A percentile compares a stretch with the other conserved stretches of the same genome.
These are phyloP conservation scores for Dothistroma septosporum DNA, from an alignment of 2,329 filamentous ascomycete species.

Conservation along the genomic window DNA sequence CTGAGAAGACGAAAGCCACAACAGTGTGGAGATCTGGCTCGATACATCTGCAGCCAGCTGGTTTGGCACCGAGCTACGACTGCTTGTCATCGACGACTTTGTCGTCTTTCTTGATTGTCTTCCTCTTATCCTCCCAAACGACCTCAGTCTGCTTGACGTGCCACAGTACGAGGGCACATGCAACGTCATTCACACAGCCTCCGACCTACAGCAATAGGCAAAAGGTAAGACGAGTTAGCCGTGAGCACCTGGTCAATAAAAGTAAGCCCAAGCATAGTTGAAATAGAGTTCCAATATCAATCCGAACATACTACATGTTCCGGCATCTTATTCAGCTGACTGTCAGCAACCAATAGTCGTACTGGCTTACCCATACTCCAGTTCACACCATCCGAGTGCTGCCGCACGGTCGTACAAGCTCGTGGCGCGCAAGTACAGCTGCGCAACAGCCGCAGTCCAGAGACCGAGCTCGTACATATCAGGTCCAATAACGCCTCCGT, in stretches of 20 bases:
- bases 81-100: not conserved
- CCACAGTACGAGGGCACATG: constrained; percentile 1
- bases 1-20: not conserved
- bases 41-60: not conserved
- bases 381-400: constrained; percentile 1
- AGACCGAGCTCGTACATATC: not conserved
- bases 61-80: not conserved
- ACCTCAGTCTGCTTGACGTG: not conserved
- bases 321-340: not conserved
- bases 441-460: constrained; percentile 1
- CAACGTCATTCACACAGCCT: not conserved
- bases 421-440: not conserved
- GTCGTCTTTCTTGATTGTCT: not conserved
- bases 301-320: constrained; percentile 1
- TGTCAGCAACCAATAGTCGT: not conserved
- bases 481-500: not conserved
- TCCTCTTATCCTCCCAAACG: not conserved
- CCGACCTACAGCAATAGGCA: constrained; percentile 1
- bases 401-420: constrained; percentile 1
- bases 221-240: not conserved
- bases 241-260: constrained; percentile 1
- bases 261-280: not conserved
- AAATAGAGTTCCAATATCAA: not conserved
- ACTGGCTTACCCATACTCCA: not conserved
- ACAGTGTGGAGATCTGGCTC: not conserved